Conservation (phyloP, 495 filamentous ascomycete species). For the Cercophora scortea region DNA sequence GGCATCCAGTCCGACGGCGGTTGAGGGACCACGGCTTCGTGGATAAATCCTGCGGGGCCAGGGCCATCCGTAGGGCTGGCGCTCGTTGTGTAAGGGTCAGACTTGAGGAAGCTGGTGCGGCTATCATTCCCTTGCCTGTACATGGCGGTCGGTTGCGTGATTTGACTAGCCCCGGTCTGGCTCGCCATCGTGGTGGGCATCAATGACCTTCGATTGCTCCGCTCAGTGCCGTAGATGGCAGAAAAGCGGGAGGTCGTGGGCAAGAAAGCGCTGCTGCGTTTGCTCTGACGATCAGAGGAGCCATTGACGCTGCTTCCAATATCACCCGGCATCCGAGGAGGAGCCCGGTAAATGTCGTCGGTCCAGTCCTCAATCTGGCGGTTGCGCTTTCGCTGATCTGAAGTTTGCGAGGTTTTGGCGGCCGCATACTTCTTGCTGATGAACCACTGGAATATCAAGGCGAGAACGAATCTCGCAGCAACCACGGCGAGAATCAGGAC, state of each 20-base stretch:
- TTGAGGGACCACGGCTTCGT: conserved; percentile 92
- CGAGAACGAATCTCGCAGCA: conserved; percentile 77
- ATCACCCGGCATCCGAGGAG: conserved; percentile 68
- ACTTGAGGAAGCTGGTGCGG: conserved; percentile 43
- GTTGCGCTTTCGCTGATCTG: conserved; percentile 70
- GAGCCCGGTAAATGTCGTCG: conserved; percentile 91
- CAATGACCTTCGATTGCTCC: conserved; percentile 37
- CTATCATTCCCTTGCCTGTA: conserved; percentile 72
- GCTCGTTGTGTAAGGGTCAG: conserved; percentile 42
- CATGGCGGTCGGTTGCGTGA: conserved; percentile 63
- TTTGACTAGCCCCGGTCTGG: conserved; percentile 73
- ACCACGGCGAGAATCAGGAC: conserved; percentile 92
- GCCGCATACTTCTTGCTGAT: conserved; percentile 75
- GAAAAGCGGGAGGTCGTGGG: conserved; percentile 91
- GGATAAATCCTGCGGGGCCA: conserved; percentile 89
- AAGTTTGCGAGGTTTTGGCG: conserved; percentile 58
- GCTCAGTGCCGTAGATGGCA: conserved; percentile 72
- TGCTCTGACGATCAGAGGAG: conserved; percentile 61
- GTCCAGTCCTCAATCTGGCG: conserved; percentile 98
- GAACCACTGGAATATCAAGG: conserved; percentile 92
- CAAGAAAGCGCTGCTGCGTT: conserved; percentile 71
- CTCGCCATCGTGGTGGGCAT: conserved; percentile 92
- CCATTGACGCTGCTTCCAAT: conserved; percentile 47
- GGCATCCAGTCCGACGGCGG: conserved; percentile 97
- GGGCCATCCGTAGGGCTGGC: conserved; percentile 59